Percentiles rank a stretch among this genome's conserved stretches.
phyloP scores from a whole-genome alignment of 768 basidiomycete species.

The Termitomyces sp. region DNA sequence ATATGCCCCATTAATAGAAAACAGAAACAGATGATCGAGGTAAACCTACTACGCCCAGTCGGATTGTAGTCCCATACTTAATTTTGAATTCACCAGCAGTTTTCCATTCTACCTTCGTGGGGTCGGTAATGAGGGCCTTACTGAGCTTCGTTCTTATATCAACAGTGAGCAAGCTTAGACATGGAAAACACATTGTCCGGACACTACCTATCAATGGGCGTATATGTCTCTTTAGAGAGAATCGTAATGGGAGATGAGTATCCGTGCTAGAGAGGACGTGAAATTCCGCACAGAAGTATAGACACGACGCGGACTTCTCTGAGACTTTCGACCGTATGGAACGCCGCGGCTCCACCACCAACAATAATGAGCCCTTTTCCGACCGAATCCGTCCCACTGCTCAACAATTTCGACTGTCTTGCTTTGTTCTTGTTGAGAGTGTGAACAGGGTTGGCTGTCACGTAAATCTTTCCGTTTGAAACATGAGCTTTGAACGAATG shows the following conservation, averaged over 20 bases:
- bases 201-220: conserved; percentile 77
- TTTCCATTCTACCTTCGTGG: conserved; percentile 72
- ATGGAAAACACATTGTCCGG: not conserved
- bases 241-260: conserved; percentile 76
- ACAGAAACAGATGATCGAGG: not conserved
- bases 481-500: conserved; percentile 73
- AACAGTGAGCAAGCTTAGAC: not conserved
- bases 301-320: conserved; percentile 52
- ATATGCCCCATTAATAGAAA: conserved; percentile 3
- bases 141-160: conserved; percentile 76
- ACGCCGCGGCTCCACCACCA: conserved; percentile 80
- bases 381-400: conserved; percentile 37
- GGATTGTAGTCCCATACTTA: conserved; percentile 64
- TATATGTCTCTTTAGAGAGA: conserved; percentile 71
- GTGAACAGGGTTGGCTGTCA: conserved; percentile 61
- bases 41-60: conserved; percentile 48
- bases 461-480: conserved; percentile 68
- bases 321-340: conserved; percentile 75
- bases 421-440: conserved; percentile 65
- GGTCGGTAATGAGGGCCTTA: conserved; percentile 77
- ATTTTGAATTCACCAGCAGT: conserved; percentile 70
- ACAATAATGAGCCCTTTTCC: conserved; percentile 75
- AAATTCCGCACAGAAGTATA: not conserved
- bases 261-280: conserved; percentile 47
- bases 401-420: conserved; percentile 52